A percentile compares a stretch with the other conserved stretches of the same genome.
These are phyloP conservation scores for Casuarina equisetifolia DNA, from an alignment of 306 rosid genomes.

Conservation along the genomic window DNA sequence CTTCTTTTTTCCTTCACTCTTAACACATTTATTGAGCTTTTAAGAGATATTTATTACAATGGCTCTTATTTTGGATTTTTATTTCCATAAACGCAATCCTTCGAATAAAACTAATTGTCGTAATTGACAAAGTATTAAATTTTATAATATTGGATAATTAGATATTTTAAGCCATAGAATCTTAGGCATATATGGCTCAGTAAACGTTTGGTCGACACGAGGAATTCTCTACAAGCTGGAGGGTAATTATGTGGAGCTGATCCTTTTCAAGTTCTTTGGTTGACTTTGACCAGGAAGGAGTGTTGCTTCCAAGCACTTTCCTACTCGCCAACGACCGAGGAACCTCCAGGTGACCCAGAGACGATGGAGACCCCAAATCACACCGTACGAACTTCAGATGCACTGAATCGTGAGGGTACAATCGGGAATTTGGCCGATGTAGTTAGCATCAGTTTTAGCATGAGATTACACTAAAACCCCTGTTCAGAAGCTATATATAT, in stretches of 20 bases:
- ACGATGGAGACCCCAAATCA: slow-evolving; percentile 7
- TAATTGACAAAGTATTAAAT: too few relatives aligned
- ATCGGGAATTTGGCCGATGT: neutral
- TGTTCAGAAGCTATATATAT: too few relatives aligned
- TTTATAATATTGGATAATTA: too few relatives aligned
- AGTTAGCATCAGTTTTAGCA: neutral
- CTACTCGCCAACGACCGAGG: neutral
- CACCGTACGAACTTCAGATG: neutral
- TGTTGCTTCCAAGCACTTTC: slow-evolving; percentile 12
- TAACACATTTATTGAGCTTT: too few relatives aligned
- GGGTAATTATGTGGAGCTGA: neutral
- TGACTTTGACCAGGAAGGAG: slow-evolving; percentile 15
- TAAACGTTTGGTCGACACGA: neutral
- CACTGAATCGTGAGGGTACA: neutral
- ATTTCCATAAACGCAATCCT: too few relatives aligned
- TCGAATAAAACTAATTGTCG: too few relatives aligned
- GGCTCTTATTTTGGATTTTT: too few relatives aligned
- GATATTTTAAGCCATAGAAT: too few relatives aligned
- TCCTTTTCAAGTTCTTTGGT: neutral
- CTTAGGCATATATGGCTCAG: neutral
- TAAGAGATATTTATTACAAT: too few relatives aligned
- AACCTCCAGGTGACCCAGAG: neutral
- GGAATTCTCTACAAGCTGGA: neutral
- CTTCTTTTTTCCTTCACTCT: too few relatives aligned
- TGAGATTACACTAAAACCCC: too few relatives aligned